These are phyloP conservation scores for Suillus discolor DNA, from an alignment of 768 basidiomycete species.

Conservation along the genomic window DNA sequence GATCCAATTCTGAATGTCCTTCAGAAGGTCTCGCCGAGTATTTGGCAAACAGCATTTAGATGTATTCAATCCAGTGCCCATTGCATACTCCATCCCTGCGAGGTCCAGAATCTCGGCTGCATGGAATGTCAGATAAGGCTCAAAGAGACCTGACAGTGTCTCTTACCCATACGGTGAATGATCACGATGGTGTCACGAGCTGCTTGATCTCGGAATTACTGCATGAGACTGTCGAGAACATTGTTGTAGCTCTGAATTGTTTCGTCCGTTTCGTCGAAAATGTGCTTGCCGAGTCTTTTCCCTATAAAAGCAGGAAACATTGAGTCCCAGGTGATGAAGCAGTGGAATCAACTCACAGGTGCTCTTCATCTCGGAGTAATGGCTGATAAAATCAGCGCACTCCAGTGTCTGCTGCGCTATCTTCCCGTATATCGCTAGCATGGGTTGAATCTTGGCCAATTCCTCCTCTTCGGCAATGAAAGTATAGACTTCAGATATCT, in stretches of 20 bases:
- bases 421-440: background rate
- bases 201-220: slow-evolving; percentile 2
- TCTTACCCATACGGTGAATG: background rate
- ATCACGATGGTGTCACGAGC: background rate
- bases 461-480: slow-evolving; percentile 4
- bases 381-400: slow-evolving; percentile 29
- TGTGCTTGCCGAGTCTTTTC: slow-evolving; percentile 7
- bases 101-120: too few species aligned
- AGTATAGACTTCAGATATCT: slow-evolving; percentile 4
- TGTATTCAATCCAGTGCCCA: too few species aligned
- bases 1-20: too few species aligned
- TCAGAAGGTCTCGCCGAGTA: too few species aligned
- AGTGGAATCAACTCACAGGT: slow-evolving; percentile 17
- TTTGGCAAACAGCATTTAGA: too few species aligned
- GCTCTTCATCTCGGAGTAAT: slow-evolving; percentile 27
- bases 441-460: background rate
- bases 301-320: background rate
- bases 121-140: background rate
- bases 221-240: slow-evolving; percentile 7
- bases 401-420: slow-evolving; percentile 23
- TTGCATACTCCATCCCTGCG: too few species aligned
- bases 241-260: background rate
- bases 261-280: background rate
- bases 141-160: background rate
- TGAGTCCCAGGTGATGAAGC: background rate